Conservation (phyloP, 202 grass and related monocot genomes). For the Zoysia matrella region DNA sequence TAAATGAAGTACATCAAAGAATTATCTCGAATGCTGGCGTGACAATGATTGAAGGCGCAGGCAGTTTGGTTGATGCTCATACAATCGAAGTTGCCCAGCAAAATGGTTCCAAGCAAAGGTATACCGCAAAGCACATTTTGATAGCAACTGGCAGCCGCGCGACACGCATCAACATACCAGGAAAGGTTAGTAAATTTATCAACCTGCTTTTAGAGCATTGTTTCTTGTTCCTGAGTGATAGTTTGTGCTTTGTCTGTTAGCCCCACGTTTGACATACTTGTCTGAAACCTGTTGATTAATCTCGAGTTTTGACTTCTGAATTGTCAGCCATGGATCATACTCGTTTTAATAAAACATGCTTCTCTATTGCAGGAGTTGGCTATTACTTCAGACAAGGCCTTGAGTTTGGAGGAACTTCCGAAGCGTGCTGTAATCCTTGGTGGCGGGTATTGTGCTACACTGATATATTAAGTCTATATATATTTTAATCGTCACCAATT, state of each 20-base stretch:
- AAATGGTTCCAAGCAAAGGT: slow-evolving; percentile 70
- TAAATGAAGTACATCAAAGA: slow-evolving; percentile 84
- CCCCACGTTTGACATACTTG: not conserved
- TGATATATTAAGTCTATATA: slow-evolving; percentile 3
- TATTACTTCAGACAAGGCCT: slow-evolving; percentile 97
- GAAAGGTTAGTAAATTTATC: slow-evolving; percentile 65
- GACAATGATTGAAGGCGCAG: slow-evolving; percentile 86
- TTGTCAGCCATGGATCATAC: not conserved
- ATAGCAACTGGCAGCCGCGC: slow-evolving; percentile 88
- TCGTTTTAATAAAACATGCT: not conserved
- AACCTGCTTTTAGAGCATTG: not conserved
- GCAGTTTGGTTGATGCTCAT: slow-evolving; percentile 76
- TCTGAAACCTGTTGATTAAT: not conserved
- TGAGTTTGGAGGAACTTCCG: slow-evolving; percentile 92
- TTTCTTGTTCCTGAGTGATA: slow-evolving; percentile 1
- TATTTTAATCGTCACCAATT: not conserved
- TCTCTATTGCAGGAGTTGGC: slow-evolving; percentile 71
- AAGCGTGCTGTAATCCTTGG: slow-evolving; percentile 88
- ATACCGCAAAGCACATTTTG: slow-evolving; percentile 74
- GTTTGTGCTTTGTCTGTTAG: not conserved
- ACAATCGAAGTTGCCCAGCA: slow-evolving; percentile 68
- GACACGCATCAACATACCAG: slow-evolving; percentile 75
- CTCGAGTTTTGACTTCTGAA: not conserved
- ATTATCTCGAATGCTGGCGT: slow-evolving; percentile 75
- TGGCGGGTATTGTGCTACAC: slow-evolving; percentile 65